phyloP scores from a whole-genome alignment of 768 basidiomycete genomes.

The Rhodotorula diobovata region DNA sequence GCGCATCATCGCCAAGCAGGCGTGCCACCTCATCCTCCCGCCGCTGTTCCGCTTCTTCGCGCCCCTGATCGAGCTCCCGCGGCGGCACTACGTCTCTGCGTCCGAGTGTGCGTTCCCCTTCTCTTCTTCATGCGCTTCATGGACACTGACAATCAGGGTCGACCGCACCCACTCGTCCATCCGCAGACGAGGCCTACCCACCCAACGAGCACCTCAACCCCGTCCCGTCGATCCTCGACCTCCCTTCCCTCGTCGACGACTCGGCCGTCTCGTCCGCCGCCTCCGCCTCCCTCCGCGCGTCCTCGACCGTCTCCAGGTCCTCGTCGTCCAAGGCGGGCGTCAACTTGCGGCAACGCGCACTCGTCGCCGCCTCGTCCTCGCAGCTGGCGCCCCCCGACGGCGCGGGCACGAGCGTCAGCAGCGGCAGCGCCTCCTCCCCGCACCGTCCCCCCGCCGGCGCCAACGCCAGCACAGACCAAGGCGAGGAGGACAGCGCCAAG shows the following conservation, averaged over 20 bases:
- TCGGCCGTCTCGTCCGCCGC: not conserved
- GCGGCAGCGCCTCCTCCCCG: not conserved
- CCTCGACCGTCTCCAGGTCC: not conserved
- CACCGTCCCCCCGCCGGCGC: not conserved
- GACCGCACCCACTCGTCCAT: not conserved
- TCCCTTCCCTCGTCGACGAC: conserved; percentile 51
- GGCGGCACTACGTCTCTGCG: conserved; percentile 71
- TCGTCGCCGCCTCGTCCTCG: not conserved
- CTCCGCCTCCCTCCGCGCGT: conserved; percentile 33
- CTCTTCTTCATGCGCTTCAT: fast-evolving
- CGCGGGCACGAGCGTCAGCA: not conserved
- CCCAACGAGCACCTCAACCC: conserved; percentile 53
- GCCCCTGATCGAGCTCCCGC: conserved; percentile 65
- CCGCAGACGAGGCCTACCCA: conserved; percentile 33
- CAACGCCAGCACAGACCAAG: not conserved
- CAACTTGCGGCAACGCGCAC: not conserved
- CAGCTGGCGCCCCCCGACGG: not conserved
- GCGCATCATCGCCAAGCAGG: conserved; percentile 78
- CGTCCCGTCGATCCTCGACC: conserved; percentile 80
- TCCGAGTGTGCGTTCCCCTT: conserved; percentile 61
- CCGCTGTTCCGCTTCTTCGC: conserved; percentile 70
- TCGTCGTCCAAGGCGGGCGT: not conserved
- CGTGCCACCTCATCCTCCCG: conserved; percentile 69
- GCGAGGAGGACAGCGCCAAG: too few species aligned
- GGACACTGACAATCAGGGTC: not conserved